Evolutionary conservation across 2,329 filamentous ascomycete genomes (phyloP), one percentile per base, ranked within the genome.

Genomic region (Parascedosporium putredinis): DNA sequence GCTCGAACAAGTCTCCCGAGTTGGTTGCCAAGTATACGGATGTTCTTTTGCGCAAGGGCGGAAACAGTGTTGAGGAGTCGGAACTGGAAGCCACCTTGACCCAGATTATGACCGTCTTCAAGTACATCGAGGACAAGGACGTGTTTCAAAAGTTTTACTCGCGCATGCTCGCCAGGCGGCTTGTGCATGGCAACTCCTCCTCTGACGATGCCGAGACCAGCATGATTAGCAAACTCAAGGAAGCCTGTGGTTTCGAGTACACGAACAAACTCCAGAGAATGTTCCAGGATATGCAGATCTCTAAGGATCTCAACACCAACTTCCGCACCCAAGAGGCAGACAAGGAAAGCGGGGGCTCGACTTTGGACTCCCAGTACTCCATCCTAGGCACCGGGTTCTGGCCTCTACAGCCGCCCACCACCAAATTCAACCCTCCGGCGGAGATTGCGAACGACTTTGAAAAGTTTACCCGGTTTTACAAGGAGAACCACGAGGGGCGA

Each of bases 131-230:
- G 64, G 94, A 98, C 69, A 98, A 98, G 75, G 93, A 98, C 62
- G 94, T 98, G 4, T 98, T 98, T 77, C 93, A 97, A 67, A 98
- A 97, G 67, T 98, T 96, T 69, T 98, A 98, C 70, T 95, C 91
- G 2, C 86, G 90, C 55, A 95, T 95, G 84, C 73, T 98, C 58
- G 93, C 93, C 46, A 88, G 95, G 65, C 88, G 93, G 59, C 72
- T 98, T 50, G 93, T 98, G 16, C 88, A 96, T 66, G 89, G 86
- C 64, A 96, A 86, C 64, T 97, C 93, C 0, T 93, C 93, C 3
- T 96, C 90, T 2, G 90, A 95, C 58, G 93, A 98, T 68, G 91
- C 93, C 1, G 93, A 98, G 73, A 96, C 89, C 0, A 96, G 88
- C 70, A 98, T 98, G 93, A 98, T 98, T 67, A 90, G 87, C 72